These are phyloP conservation scores for Kregervanrija fluxuum DNA, from an alignment of 805 yeast genomes.

Conservation along the genomic window DNA sequence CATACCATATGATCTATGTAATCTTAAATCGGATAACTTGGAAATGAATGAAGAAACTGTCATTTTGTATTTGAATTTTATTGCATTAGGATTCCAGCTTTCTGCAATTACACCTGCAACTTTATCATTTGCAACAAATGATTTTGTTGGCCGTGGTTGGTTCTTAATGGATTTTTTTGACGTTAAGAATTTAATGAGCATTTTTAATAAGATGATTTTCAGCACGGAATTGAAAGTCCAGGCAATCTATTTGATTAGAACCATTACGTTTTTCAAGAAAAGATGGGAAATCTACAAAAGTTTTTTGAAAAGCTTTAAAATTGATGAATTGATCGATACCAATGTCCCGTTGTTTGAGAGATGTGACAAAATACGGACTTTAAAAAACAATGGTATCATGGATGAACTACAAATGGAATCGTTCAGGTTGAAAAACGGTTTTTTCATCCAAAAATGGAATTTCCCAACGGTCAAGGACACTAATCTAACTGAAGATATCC, in stretches of 20 bases:
- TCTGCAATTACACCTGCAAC: conserved; percentile 5
- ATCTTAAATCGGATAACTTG: background rate
- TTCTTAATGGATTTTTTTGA: background rate
- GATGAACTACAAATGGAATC: conserved; percentile 1
- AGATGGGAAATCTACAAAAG: background rate
- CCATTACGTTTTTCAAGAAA: conserved; percentile 1
- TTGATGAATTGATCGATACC: conserved; percentile 4
- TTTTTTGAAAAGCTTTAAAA: background rate
- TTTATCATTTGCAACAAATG: conserved; percentile 4
- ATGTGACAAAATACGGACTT: background rate
- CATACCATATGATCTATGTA: conserved; percentile 8
- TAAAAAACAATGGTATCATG: background rate
- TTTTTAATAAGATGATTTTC: conserved; percentile 1
- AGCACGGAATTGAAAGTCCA: background rate
- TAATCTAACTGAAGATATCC: no score
- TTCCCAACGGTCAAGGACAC: background rate
- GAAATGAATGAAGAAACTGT: conserved; percentile 3
- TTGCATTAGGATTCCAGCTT: conserved; percentile 3
- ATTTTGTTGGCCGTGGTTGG: conserved; percentile 6
- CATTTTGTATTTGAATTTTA: background rate
- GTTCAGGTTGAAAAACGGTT: conserved; percentile 5
- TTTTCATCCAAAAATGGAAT: conserved; percentile 5
- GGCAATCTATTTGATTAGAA: conserved; percentile 6
- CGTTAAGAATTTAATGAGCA: background rate
- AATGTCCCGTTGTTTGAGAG: conserved; percentile 1